These are phyloP conservation scores for Xylaria acuta DNA, from an alignment of 495 filamentous ascomycete genomes.

Conservation along the genomic window DNA sequence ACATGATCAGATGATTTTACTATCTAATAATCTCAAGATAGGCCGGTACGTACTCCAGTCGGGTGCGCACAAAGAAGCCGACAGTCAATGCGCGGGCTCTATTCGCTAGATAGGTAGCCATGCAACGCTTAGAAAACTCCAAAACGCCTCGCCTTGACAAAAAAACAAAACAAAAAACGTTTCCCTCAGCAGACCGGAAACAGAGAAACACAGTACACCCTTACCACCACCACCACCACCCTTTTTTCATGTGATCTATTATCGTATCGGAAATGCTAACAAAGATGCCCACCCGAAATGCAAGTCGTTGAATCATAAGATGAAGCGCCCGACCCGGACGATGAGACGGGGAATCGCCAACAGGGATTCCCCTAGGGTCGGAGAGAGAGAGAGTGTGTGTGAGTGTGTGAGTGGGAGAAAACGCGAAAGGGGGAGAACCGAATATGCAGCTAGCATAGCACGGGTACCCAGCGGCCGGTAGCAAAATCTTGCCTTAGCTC, in stretches of 20 bases:
- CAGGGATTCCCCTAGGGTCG: too few species aligned
- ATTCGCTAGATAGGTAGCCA: not conserved
- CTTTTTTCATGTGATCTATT: not conserved
- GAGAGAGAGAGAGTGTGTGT: not conserved
- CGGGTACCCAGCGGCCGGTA: constrained; percentile 13
- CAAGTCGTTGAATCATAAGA: constrained; percentile 17
- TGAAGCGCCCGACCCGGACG: not conserved
- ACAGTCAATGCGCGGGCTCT: constrained; percentile 7
- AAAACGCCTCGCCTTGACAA: constrained; percentile 14
- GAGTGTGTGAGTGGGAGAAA: too few species aligned
- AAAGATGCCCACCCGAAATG: constrained; percentile 10
- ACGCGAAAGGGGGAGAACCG: not conserved
- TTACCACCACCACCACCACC: not conserved
- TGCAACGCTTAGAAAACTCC: constrained; percentile 13
- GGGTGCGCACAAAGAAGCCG: not conserved
- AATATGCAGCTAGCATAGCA: not conserved
- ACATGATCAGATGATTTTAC: not conserved
- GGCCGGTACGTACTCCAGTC: not conserved
- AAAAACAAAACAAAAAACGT: not conserved
- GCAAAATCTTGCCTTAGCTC: constrained; percentile 19
- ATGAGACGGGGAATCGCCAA: not conserved
- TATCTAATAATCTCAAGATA: not conserved
- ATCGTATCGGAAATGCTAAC: constrained; percentile 3
- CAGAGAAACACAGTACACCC: not conserved
- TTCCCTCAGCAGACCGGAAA: not conserved